These are phyloP conservation scores for Typha latifolia DNA, from an alignment of 176 grass and related monocot species.

Conservation along the genomic window DNA sequence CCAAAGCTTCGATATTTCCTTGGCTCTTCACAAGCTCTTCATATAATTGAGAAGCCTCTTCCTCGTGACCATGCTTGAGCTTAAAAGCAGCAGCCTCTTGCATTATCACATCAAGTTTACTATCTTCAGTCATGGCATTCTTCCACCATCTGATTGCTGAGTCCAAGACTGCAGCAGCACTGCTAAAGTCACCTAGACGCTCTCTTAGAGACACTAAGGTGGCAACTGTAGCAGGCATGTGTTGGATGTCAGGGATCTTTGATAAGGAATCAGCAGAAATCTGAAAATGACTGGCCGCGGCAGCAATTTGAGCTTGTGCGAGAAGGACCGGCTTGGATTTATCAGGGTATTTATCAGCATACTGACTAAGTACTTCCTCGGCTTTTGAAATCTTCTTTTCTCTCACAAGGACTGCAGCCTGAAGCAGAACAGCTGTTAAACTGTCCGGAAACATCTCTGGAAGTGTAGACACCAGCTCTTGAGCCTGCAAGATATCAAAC, in stretches of 20 bases:
- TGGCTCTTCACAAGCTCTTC: slow-evolving; percentile 74
- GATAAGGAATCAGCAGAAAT: slow-evolving; percentile 54
- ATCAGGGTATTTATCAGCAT: slow-evolving; percentile 52
- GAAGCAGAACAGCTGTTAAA: slow-evolving; percentile 59
- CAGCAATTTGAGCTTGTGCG: slow-evolving; percentile 64
- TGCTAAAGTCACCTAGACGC: slow-evolving; percentile 48
- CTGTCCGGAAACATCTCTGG: slow-evolving; percentile 48
- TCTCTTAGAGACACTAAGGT: slow-evolving; percentile 58
- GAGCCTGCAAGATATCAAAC: slow-evolving; percentile 32
- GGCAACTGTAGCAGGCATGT: slow-evolving; percentile 72
- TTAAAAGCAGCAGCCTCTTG: slow-evolving; percentile 78
- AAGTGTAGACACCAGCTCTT: slow-evolving; percentile 48
- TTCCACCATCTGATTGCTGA: slow-evolving; percentile 80
- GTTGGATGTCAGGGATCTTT: slow-evolving; percentile 71
- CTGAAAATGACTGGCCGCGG: slow-evolving; percentile 63
- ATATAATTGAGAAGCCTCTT: slow-evolving; percentile 63
- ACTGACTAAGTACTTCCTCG: slow-evolving; percentile 62
- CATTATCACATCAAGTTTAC: slow-evolving; percentile 63
- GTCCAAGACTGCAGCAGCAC: slow-evolving; percentile 48
- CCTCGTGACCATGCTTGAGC: slow-evolving; percentile 60
- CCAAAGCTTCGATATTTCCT: slow-evolving; percentile 60
- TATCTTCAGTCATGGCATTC: slow-evolving; percentile 77
- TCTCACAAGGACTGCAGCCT: slow-evolving; percentile 59
- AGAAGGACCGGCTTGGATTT: slow-evolving; percentile 55
- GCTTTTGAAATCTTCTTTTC: slow-evolving; percentile 80